These are phyloP conservation scores for Plasmodium vivax DNA, from an alignment of 169 alveolate genomes.

Conservation along the genomic window DNA sequence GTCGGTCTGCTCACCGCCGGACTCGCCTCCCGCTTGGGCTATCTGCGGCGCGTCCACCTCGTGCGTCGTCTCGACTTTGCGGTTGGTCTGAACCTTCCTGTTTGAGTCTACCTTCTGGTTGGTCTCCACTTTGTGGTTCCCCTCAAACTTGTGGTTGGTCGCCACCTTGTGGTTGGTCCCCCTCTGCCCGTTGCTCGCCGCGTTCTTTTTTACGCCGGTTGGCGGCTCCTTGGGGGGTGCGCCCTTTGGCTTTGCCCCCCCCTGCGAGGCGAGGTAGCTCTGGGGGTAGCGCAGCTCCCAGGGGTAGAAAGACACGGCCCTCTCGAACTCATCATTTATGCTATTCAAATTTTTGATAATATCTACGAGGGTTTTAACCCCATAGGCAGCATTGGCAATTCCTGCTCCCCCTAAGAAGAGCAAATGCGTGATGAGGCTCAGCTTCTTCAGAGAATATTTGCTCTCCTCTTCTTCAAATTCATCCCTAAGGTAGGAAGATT, in stretches of 20 bases:
- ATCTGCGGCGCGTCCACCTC: background rate
- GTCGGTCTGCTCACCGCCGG: background rate
- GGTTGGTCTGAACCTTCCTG: too few species aligned
- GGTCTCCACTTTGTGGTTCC: too few species aligned
- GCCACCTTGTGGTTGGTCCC: too few species aligned
- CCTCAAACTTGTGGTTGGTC: too few species aligned
- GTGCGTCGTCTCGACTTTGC: background rate
- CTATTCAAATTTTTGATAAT: background rate
- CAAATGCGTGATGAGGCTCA: background rate
- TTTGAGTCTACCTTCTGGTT: too few species aligned
- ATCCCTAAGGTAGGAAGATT: background rate
- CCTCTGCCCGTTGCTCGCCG: too few species aligned
- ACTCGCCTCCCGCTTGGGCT: background rate
- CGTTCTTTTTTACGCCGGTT: too few species aligned
- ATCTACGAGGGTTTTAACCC: background rate
- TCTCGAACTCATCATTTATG: slow-evolving; percentile 27
- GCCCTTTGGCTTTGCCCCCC: background rate
- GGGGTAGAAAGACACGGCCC: slow-evolving; percentile 9
- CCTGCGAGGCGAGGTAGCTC: background rate
- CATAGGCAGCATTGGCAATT: background rate
- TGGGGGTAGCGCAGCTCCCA: slow-evolving; percentile 42
- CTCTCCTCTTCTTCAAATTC: background rate
- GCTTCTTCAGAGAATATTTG: background rate
- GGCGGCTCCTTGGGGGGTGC: too few species aligned
- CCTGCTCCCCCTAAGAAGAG: background rate